Conservation (phyloP, 495 filamentous ascomycete species). For the Xylaria scruposa region DNA sequence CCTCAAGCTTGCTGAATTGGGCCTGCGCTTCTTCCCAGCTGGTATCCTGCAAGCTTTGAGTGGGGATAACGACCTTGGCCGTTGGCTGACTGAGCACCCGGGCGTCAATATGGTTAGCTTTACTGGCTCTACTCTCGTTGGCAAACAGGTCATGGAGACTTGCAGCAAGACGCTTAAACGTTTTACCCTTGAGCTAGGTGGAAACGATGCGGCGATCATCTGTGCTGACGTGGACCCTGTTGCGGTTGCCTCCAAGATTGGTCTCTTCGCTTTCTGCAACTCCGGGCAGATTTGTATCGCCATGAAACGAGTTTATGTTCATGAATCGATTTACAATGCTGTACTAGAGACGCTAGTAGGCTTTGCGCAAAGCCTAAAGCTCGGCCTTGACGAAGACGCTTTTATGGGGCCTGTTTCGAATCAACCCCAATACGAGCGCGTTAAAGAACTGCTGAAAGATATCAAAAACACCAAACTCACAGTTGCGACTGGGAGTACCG, state of each 20-base stretch:
- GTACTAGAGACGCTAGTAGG: conserved; percentile 56
- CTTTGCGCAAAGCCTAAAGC: conserved; percentile 52
- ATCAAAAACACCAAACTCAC: conserved; percentile 47
- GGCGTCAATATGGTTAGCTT: conserved; percentile 66
- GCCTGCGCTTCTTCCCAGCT: conserved; percentile 59
- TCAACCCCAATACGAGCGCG: conserved; percentile 52
- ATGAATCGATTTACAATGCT: conserved; percentile 60
- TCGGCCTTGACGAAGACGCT: conserved; percentile 26
- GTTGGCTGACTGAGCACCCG: conserved; percentile 57
- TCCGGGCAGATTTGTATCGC: conserved; percentile 65
- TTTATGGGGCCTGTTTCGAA: conserved; percentile 63
- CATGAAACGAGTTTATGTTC: conserved; percentile 65
- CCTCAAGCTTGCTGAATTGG: conserved; percentile 65
- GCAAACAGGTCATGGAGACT: conserved; percentile 60
- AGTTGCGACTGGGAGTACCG: conserved; percentile 50
- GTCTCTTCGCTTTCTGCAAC: conserved; percentile 58
- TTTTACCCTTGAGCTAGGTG: conserved; percentile 63
- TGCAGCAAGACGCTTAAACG: conserved; percentile 62
- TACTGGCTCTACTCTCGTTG: conserved; percentile 62
- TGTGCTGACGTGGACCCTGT: conserved; percentile 65
- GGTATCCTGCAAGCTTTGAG: conserved; percentile 66
- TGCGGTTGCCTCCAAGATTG: conserved; percentile 58
- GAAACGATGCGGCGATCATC: conserved; percentile 67
- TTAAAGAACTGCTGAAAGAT: conserved; percentile 54
- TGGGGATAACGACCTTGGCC: conserved; percentile 63